Percentiles rank a stretch among this genome's conserved stretches.
Conservation (phyloP, 768 basidiomycete genomes). For the Russula dissimulans region DNA sequence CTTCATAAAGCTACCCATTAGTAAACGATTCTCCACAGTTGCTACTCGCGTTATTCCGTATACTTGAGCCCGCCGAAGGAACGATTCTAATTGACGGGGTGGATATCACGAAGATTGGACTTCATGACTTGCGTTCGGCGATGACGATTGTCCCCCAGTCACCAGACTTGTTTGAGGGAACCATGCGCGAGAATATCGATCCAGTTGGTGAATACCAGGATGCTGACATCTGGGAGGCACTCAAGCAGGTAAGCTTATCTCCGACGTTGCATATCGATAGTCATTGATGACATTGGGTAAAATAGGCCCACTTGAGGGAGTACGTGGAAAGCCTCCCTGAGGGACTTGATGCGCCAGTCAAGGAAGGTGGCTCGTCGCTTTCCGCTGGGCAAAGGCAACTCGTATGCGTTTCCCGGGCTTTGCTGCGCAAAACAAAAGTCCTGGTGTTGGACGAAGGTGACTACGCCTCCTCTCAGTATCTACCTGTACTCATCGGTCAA, state of each 20-base stretch:
- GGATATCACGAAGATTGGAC: conserved; percentile 67
- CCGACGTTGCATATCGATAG: neutral
- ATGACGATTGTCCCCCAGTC: conserved; percentile 50
- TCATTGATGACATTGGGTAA: neutral
- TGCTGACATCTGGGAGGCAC: conserved; percentile 77
- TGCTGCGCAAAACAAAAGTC: conserved; percentile 77
- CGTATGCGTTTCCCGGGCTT: conserved; percentile 79
- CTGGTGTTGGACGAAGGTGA: conserved; percentile 88
- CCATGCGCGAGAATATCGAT: conserved; percentile 81
- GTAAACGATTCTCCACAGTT: conserved; percentile 29
- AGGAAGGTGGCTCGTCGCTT: conserved; percentile 74
- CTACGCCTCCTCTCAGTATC: conserved; percentile 1
- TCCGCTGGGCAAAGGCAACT: conserved; percentile 83
- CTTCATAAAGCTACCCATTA: neutral
- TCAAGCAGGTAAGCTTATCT: conserved; percentile 47
- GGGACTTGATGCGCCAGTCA: conserved; percentile 61
- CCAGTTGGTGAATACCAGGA: conserved; percentile 70
- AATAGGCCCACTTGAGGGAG: conserved; percentile 54
- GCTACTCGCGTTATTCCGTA: conserved; percentile 65
- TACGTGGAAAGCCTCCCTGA: conserved; percentile 59
- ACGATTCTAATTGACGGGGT: conserved; percentile 65
- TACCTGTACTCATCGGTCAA: conserved; percentile 2
- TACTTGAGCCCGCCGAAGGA: conserved; percentile 62
- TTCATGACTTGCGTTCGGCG: conserved; percentile 64
- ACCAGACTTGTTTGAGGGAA: conserved; percentile 49